Conservation (phyloP, 345 rosid genomes). For the Cardamine occulta region DNA sequence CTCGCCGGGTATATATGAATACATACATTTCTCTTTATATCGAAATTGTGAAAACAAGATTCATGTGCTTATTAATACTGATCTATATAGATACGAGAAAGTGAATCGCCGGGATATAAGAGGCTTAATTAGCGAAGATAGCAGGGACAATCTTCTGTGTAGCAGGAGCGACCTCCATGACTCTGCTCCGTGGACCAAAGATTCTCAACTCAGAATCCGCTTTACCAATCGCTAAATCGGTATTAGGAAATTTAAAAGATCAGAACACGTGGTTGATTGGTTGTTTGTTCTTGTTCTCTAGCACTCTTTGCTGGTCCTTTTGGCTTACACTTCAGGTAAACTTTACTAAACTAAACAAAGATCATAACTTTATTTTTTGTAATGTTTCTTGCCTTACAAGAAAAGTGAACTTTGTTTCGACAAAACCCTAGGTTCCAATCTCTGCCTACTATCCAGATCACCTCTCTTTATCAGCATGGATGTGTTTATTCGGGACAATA, state of each 20-base stretch:
- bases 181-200: constrained; percentile 72
- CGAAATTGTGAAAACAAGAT: constrained; percentile 2
- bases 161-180: constrained; percentile 67
- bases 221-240: constrained; percentile 25
- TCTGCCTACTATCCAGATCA: constrained; percentile 59
- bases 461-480: constrained; percentile 72
- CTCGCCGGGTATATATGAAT: constrained; percentile 36
- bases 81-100: constrained; percentile 60
- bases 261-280: constrained; percentile 65
- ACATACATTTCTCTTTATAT: background rate
- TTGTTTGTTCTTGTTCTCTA: constrained; percentile 59
- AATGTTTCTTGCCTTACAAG: constrained; percentile 14
- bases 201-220: constrained; percentile 52
- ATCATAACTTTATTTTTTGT: background rate
- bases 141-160: constrained; percentile 65
- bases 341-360: background rate
- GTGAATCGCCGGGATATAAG: constrained; percentile 54
- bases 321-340: constrained; percentile 81
- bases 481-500: constrained; percentile 65
- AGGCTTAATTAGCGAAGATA: constrained; percentile 69
- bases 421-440: constrained; percentile 59
- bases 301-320: constrained; percentile 68
- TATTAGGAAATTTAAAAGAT: constrained; percentile 31
- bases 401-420: background rate
- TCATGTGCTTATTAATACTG: background rate